Conservation (phyloP, 495 filamentous ascomycete species). For the Evansstolkia leycettana region DNA sequence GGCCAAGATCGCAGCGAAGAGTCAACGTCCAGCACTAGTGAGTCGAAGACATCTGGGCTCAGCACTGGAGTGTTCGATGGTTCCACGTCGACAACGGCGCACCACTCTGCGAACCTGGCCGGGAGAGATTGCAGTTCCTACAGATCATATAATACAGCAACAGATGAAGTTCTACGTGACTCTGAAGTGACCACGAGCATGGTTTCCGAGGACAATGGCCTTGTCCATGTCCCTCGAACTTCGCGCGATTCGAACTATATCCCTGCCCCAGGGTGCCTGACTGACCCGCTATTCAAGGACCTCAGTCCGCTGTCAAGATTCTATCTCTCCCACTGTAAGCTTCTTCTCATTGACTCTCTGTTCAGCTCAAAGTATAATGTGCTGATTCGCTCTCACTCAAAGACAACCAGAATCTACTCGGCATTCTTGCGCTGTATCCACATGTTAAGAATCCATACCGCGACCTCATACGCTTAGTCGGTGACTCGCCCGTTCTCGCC, state of each 20-base stretch:
- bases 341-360: background rate
- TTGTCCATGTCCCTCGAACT: conserved; percentile 2
- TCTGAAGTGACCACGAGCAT: no score
- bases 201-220: no score
- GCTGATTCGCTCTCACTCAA: conserved; percentile 2
- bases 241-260: conserved; percentile 5
- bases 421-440: conserved; percentile 27
- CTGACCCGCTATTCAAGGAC: conserved; percentile 33
- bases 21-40: no score
- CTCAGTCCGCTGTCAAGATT: conserved; percentile 21
- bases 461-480: conserved; percentile 26
- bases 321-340: conserved; percentile 31
- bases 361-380: background rate
- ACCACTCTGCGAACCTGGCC: no score
- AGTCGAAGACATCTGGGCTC: no score
- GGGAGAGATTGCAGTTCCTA: no score
- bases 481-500: conserved; percentile 26
- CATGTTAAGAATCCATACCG: conserved; percentile 29
- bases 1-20: background rate
- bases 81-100: no score
- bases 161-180: no score
- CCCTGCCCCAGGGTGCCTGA: conserved; percentile 21
- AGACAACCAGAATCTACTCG: conserved; percentile 26
- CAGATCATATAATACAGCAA: no score
- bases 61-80: no score